Evolutionary conservation across 2,329 filamentous ascomycete genomes (phyloP).

Genomic region (Arthrinium phaeospermum): DNA sequence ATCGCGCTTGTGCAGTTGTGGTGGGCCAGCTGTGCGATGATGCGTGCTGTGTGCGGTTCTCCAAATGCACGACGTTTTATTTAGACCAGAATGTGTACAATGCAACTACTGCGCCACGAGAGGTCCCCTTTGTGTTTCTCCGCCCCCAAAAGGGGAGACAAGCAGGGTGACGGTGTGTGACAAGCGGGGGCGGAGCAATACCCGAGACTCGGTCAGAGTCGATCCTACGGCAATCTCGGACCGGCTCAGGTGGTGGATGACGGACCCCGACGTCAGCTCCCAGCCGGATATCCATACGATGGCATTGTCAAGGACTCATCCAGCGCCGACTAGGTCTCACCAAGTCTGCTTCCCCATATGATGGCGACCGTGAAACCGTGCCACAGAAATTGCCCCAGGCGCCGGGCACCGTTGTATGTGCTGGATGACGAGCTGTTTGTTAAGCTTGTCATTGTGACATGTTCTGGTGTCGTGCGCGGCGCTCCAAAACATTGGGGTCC

Average conservation of each 20-base stretch:
- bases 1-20: background rate
- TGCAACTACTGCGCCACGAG: slow-evolving; percentile 2
- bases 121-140: background rate
- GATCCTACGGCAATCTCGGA: slow-evolving; percentile 1
- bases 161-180: background rate
- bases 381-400: background rate
- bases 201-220: slow-evolving; percentile 1
- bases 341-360: background rate
- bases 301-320: background rate
- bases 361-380: background rate
- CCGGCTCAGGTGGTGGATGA: background rate
- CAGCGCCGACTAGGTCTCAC: background rate
- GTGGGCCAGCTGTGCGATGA: background rate
- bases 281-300: background rate
- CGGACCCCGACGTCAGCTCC: slow-evolving; percentile 1
- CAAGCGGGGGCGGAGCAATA: background rate
- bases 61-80: slow-evolving; percentile 4
- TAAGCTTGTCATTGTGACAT: background rate
- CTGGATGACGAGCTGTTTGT: background rate
- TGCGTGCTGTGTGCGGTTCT: background rate
- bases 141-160: background rate
- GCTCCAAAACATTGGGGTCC: slow-evolving; percentile 37
- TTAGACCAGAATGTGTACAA: background rate
- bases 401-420: background rate
- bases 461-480: slow-evolving; percentile 20